Percentiles rank a stretch among this genome's conserved stretches.
Evolutionary conservation across 108 stramenopile species (phyloP).

Genomic region (Phaeodactylum tricornutum): DNA sequence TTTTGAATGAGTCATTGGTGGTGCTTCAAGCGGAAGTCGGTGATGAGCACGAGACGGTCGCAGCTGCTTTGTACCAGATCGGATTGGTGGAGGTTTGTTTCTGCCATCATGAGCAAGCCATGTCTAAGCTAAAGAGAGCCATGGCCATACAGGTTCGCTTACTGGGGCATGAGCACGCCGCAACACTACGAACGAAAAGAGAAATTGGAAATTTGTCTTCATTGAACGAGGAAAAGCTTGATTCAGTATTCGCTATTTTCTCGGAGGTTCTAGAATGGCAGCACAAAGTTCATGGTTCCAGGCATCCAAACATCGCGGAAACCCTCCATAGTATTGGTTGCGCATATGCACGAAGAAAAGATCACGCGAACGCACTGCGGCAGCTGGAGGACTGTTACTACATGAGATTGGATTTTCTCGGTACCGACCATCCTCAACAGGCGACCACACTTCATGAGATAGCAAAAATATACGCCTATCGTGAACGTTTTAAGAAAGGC

Average conservation of each 20-base stretch:
- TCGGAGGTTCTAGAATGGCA: conserved; percentile 34
- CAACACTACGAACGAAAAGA: conserved; percentile 46
- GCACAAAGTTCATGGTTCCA: conserved; percentile 35
- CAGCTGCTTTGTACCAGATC: conserved; percentile 49
- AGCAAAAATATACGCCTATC: conserved; percentile 42
- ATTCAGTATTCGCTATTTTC: conserved; percentile 33
- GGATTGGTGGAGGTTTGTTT: conserved; percentile 41
- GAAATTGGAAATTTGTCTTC: conserved; percentile 47
- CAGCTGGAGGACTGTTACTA: conserved; percentile 51
- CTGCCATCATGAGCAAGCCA: conserved; percentile 41
- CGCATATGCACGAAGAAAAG: conserved; percentile 41
- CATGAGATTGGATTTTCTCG: conserved; percentile 55
- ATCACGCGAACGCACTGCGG: conserved; percentile 26
- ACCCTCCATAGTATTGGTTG: conserved; percentile 48
- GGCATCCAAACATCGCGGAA: conserved; percentile 52
- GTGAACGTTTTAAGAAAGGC: conserved; percentile 44
- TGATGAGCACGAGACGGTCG: conserved; percentile 43
- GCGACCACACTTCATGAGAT: conserved; percentile 53
- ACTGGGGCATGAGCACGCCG: conserved; percentile 40
- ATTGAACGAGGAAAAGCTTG: conserved; percentile 26
- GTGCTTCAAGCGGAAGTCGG: conserved; percentile 36
- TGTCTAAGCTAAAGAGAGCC: conserved; percentile 34
- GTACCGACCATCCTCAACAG: conserved; percentile 51
- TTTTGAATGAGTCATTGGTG: conserved; percentile 44
- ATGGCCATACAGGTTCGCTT: conserved; percentile 34